Evolutionary conservation across 1,284 basidiomycete genomes (phyloP), one percentile per base, ranked within the genome.

Genomic region (Ustilago shanxiensis): DNA sequence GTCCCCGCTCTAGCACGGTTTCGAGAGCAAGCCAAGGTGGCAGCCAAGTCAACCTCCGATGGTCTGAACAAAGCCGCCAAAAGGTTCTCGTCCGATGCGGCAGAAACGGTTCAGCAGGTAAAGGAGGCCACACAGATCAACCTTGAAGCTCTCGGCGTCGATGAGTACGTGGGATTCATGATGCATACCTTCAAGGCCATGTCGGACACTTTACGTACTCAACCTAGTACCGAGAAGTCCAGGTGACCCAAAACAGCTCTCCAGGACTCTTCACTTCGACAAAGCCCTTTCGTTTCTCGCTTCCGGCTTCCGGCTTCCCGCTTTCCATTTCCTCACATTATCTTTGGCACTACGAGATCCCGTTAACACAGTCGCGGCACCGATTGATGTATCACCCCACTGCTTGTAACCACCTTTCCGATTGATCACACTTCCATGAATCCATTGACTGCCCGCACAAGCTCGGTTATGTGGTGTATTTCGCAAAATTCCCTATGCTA

Each of bases 101-200:
- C 58, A 8, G 41, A 29, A 6, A 66, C 72, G 1, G 66, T 74
- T 1, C 35, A 68, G 59, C 66, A 69, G 13, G 56, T 74, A 50
- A 74, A 61, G 41, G 37, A 66, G 2, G 55, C 51, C 4, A 62
- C 66, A 11, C 22, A 66, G 55, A 26, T 74, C 53, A 44, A 68
- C 33, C 62, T 69, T 26, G 66, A 69, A 35, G 66, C 72, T 7
- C 62, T 74, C 7, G 66, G 66, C 28, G 29, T 68, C 5, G 63
- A 74, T 29, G 55, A 62, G 11, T 74, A 74, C 51, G 20, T 69
- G 18, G 72, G 72, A 9, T 74, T 74, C 66, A 52, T 66, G 52
- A 56, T 66, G 29, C 11, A 37, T 10, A 66, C 62, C 14, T 44
- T 61, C 24, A 65, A 53, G 51, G 33, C 53, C 26, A 49, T 58